Conservation (phyloP, 306 rosid species). For the Medicago ruthenica region DNA sequence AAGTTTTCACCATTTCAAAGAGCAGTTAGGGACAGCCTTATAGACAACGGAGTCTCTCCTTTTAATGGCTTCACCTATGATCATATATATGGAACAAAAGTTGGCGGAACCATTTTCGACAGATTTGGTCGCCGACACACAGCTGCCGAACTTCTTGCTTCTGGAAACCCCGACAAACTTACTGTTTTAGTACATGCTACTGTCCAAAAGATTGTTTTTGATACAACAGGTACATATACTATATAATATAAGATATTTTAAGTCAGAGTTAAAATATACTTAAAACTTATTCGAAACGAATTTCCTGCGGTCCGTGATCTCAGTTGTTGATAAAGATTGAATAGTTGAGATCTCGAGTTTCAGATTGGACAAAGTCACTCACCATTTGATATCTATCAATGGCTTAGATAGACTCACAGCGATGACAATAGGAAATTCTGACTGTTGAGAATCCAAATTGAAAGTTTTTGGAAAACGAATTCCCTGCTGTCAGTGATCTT, state of each 20-base stretch:
- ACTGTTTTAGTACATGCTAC: slow-evolving; percentile 75
- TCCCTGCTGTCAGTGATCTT: not conserved
- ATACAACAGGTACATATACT: slow-evolving; percentile 52
- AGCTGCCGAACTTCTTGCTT: slow-evolving; percentile 77
- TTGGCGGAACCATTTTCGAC: slow-evolving; percentile 95
- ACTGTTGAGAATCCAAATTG: not conserved
- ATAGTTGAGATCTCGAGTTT: not conserved
- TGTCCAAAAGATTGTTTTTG: slow-evolving; percentile 82
- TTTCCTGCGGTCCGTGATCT: not conserved
- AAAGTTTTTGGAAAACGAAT: not conserved
- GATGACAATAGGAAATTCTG: not conserved
- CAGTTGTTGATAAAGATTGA: not conserved
- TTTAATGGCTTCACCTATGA: slow-evolving; percentile 95
- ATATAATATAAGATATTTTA: not conserved
- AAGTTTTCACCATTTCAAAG: slow-evolving; percentile 60
- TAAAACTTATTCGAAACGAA: not conserved
- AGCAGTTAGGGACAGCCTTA: slow-evolving; percentile 77
- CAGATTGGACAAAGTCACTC: not conserved
- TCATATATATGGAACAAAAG: slow-evolving; percentile 86
- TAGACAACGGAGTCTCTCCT: slow-evolving; percentile 79
- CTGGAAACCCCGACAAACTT: slow-evolving; percentile 72
- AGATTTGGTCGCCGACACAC: slow-evolving; percentile 85
- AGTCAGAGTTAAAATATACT: not conserved
- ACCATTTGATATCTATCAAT: not conserved
- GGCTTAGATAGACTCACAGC: not conserved